These are phyloP conservation scores for Penicillium roqueforti DNA, from an alignment of 495 filamentous ascomycete species.

Conservation along the genomic window DNA sequence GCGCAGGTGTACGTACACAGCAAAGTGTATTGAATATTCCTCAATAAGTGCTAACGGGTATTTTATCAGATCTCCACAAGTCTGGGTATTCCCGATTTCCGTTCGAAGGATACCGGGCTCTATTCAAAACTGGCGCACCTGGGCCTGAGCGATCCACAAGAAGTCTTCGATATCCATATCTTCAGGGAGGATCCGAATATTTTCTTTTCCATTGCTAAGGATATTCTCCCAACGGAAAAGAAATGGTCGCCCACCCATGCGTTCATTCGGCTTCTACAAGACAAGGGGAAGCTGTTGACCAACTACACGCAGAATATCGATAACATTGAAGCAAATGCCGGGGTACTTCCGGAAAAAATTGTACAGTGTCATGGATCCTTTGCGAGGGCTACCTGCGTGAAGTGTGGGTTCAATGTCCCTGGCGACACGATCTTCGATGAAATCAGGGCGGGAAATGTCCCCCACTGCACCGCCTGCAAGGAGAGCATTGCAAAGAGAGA, in stretches of 20 bases:
- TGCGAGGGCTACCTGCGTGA: constrained; percentile 83
- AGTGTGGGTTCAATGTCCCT: constrained; percentile 70
- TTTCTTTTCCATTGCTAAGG: constrained; percentile 88
- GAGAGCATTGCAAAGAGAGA: constrained; percentile 39
- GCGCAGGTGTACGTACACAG: constrained; percentile 63
- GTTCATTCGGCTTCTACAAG: constrained; percentile 91
- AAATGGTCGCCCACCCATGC: constrained; percentile 87
- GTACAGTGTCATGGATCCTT: constrained; percentile 97
- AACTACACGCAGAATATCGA: constrained; percentile 99
- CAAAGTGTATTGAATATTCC: neutral
- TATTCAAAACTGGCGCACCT: constrained; percentile 71
- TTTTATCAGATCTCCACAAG: constrained; percentile 63
- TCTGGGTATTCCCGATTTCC: constrained; percentile 65
- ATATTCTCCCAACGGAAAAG: constrained; percentile 73
- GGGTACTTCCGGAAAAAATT: constrained; percentile 76
- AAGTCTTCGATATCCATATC: constrained; percentile 85
- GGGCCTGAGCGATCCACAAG: constrained; percentile 80
- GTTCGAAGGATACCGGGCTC: constrained; percentile 62
- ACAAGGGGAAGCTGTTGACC: constrained; percentile 84
- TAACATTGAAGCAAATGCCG: constrained; percentile 87
- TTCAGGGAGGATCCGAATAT: constrained; percentile 84
- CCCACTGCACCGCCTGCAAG: constrained; percentile 49
- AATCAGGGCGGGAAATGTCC: constrained; percentile 66
- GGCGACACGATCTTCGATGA: constrained; percentile 75
- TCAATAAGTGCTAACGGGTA: neutral